Evolutionary conservation across 495 filamentous ascomycete genomes (phyloP).

Genomic region (Darksidea phi): DNA sequence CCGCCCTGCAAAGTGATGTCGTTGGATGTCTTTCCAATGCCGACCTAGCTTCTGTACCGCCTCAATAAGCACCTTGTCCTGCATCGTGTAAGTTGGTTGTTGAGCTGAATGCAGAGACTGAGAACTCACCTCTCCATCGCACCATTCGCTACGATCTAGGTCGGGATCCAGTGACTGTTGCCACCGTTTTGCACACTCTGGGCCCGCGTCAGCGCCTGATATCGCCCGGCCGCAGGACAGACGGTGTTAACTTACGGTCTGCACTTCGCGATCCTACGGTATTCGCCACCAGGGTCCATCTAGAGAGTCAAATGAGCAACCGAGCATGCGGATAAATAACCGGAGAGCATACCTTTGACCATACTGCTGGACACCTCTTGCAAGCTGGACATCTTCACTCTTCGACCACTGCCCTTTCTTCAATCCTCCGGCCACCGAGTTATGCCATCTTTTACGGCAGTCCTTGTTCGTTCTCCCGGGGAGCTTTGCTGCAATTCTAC

Average conservation of each 20-base stretch:
- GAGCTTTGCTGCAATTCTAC: constrained; percentile 41
- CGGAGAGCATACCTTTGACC: constrained; percentile 36
- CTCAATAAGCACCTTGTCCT: constrained; percentile 43
- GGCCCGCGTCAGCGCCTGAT: constrained; percentile 16
- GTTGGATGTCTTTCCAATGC: constrained; percentile 47
- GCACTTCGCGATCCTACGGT: constrained; percentile 39
- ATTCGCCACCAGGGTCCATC: constrained; percentile 30
- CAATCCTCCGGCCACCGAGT: constrained; percentile 46
- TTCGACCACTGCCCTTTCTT: constrained; percentile 48
- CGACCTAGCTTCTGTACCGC: constrained; percentile 43
- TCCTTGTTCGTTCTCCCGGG: constrained; percentile 48
- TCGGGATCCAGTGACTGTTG: constrained; percentile 46
- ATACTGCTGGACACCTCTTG: constrained; percentile 41
- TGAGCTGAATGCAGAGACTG: neutral
- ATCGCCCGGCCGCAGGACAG: constrained; percentile 3
- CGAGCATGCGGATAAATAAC: neutral
- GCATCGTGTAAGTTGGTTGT: constrained; percentile 1
- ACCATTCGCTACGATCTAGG: constrained; percentile 46
- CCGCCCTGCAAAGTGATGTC: constrained; percentile 42
- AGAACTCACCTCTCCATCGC: constrained; percentile 42
- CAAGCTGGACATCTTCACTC: constrained; percentile 43
- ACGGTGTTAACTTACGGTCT: constrained; percentile 39
- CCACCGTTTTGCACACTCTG: constrained; percentile 49
- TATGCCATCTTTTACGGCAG: constrained; percentile 47
- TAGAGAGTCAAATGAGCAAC: constrained; percentile 1